Evolutionary conservation across 352 stramenopile species (phyloP).

Genomic region (Chrysophaeum taylorii): DNA sequence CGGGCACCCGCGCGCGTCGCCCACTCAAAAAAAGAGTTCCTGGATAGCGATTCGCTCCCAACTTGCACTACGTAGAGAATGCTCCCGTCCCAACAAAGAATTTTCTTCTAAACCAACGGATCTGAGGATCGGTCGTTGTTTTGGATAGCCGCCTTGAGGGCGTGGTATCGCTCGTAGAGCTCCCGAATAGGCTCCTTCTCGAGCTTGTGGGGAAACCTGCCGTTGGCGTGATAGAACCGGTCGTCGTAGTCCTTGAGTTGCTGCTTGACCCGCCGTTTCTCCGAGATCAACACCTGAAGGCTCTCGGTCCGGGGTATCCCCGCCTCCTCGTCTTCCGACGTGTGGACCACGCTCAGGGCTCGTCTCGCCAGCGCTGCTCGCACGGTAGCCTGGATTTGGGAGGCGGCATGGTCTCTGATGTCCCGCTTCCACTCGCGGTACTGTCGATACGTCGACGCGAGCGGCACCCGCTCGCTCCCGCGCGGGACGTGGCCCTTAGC

Average conservation of each 20-base stretch:
- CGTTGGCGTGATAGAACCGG: slow-evolving; percentile 49
- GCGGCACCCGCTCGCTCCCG: slow-evolving; percentile 44
- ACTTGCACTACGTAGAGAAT: too few species aligned
- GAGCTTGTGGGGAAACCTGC: slow-evolving; percentile 56
- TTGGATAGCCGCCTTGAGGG: slow-evolving; percentile 41
- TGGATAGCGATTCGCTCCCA: too few species aligned
- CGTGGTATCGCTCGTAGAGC: slow-evolving; percentile 66
- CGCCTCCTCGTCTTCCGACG: not conserved
- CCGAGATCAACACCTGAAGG: slow-evolving; percentile 39
- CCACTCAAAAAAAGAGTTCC: too few species aligned
- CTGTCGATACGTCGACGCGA: slow-evolving; percentile 61
- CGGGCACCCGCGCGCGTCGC: too few species aligned
- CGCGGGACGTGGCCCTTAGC: slow-evolving; percentile 27
- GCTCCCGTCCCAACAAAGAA: too few species aligned
- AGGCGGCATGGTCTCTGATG: slow-evolving; percentile 57
- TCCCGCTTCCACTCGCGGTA: slow-evolving; percentile 63
- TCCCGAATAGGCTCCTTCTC: slow-evolving; percentile 70
- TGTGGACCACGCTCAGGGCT: not conserved
- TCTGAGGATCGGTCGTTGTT: too few species aligned
- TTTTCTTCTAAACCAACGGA: too few species aligned
- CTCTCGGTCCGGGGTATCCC: not conserved
- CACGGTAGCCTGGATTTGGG: slow-evolving; percentile 52
- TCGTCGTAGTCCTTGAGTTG: slow-evolving; percentile 65
- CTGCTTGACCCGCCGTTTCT: slow-evolving; percentile 57
- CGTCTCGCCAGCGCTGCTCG: slow-evolving; percentile 19